Evolutionary conservation across 1,284 basidiomycete genomes (phyloP), one percentile per base, ranked within the genome.

Genomic region (Laetiporus sulphureus): DNA sequence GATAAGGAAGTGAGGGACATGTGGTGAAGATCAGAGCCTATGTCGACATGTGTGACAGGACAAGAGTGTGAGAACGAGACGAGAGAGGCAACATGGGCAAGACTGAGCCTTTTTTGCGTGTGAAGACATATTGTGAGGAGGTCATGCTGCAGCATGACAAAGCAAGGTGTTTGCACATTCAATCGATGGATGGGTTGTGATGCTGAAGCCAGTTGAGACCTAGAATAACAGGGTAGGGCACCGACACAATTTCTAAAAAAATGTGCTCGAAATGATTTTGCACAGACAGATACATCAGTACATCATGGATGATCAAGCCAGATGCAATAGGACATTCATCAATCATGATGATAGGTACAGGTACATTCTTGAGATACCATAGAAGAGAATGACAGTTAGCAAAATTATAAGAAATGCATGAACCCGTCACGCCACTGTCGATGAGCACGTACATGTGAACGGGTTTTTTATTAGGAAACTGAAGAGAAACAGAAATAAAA

Each of bases 341-440:
- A 13, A 68, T 56, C 3, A 61, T 56, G 22, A 51, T 44, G 16
- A 67, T 56, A 12, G 64, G 59, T 24, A 61, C 46, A 3, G 66
- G 64, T 25, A 50, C 41, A 31, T 54, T 43, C 44, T 53, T 52
- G 3, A 47, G 44, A 49, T 41, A 40, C n/a, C 55, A 48, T 5
- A 61, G 51, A 18, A 67, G 42, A 4, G 53, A 55, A 29, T 67
- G 61, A 4, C 54, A 38, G 21, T 47, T 30, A 15, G 58, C 51
- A 40, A 68, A 67, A 11, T 24, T n/a, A 1, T 60, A 49, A 0
- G 61, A 65, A 38, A 68, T 68, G 41, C 58, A 63, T 4, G 62
- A 68, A 3, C 38, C 34, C 1, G 59, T 53, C 19, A 65, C 61
- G 32, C 66, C 63, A 36, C 41, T 61, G 45, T 69, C 65, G 20